phyloP scores from a whole-genome alignment of 225 moss, liverwort and hornwort species.

The Pseudoscleropodium purum region DNA sequence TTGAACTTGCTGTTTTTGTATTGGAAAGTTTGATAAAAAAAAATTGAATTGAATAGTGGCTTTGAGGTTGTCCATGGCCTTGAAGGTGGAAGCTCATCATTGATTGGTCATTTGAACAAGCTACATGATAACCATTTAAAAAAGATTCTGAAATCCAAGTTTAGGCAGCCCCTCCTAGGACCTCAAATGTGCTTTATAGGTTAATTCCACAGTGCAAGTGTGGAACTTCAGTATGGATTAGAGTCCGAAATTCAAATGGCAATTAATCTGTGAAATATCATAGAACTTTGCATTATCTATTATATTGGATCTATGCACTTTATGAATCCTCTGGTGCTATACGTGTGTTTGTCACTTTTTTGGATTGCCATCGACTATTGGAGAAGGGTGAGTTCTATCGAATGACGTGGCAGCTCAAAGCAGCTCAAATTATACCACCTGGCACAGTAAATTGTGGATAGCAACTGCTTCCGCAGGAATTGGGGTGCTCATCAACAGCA shows the following conservation, averaged over 20 bases:
- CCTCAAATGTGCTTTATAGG: background rate
- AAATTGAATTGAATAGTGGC: too few relatives aligned
- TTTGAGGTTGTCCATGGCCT: background rate
- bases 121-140: too few relatives aligned
- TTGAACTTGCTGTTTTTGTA: background rate
- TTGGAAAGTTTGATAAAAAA: background rate
- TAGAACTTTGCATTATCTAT: background rate
- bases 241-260: background rate
- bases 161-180: too few relatives aligned
- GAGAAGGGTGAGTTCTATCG: background rate
- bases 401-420: background rate
- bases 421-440: background rate
- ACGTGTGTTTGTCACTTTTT: background rate
- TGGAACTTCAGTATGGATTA: background rate
- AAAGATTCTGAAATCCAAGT: background rate
- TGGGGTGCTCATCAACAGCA: background rate
- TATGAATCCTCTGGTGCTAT: background rate
- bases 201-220: background rate
- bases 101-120: background rate
- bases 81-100: background rate
- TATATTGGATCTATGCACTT: background rate
- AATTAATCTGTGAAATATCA: background rate
- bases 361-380: background rate
- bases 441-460: background rate
- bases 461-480: background rate